A percentile compares a stretch with the other conserved stretches of the same genome.
Evolutionary conservation across 768 basidiomycete species (phyloP).

Genomic region (Pisolithus microcarpus): DNA sequence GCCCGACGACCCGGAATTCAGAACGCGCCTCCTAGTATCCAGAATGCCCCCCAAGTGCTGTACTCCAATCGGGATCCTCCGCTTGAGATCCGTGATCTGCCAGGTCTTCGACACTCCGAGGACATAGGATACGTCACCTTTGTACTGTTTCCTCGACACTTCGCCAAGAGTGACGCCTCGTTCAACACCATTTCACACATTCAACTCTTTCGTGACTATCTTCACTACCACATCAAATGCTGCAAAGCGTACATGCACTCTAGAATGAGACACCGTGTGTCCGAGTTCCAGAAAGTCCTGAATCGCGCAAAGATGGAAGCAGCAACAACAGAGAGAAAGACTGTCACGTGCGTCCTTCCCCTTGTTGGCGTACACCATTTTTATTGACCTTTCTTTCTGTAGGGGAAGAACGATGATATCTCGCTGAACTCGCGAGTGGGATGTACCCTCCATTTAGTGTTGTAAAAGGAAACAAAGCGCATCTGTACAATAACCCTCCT

Average conservation of each 20-base stretch:
- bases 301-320: constrained; percentile 95
- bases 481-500: too few relatives aligned
- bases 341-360: constrained; percentile 59
- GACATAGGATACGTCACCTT: constrained; percentile 97
- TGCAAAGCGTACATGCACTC: constrained; percentile 99
- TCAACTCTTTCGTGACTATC: constrained; percentile 93
- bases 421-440: constrained; percentile 29
- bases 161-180: constrained; percentile 61
- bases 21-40: constrained; percentile 65
- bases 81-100: constrained; percentile 86
- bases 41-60: constrained; percentile 94
- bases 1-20: constrained; percentile 52
- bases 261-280: constrained; percentile 87
- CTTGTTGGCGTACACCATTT: constrained; percentile 3
- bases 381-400: constrained; percentile 6
- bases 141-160: constrained; percentile 96
- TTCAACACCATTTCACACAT: constrained; percentile 85
- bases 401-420: constrained; percentile 54
- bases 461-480: background rate
- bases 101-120: constrained; percentile 74
- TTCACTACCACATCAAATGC: constrained; percentile 99
- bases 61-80: constrained; percentile 95
- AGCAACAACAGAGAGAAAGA: constrained; percentile 78
- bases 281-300: constrained; percentile 92
- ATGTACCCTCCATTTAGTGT: background rate